Conservation (phyloP, 176 grass and related monocot species). For the Oryza longistaminata region DNA sequence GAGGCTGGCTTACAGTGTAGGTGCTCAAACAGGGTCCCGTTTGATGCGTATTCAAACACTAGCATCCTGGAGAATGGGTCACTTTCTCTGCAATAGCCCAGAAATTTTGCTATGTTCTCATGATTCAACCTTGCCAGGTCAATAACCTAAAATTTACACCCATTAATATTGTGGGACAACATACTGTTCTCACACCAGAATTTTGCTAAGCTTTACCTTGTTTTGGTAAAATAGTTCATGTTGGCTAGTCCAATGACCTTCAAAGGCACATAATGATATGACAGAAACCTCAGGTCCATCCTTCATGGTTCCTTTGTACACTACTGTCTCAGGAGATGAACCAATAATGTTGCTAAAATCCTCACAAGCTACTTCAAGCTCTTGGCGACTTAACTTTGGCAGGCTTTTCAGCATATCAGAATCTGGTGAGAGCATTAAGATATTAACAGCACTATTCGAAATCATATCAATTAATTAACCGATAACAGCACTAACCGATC, state of each 20-base stretch:
- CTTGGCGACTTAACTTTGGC: slow-evolving; percentile 65
- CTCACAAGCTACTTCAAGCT: slow-evolving; percentile 95
- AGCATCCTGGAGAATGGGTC: slow-evolving; percentile 88
- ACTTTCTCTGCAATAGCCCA: slow-evolving; percentile 92
- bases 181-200: background rate
- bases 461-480: background rate
- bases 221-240: slow-evolving; percentile 87
- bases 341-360: slow-evolving; percentile 99
- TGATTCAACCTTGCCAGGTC: slow-evolving; percentile 85
- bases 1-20: slow-evolving; percentile 66
- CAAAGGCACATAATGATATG: slow-evolving; percentile 69
- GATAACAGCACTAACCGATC: slow-evolving; percentile 45
- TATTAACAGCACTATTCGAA: slow-evolving; percentile 6
- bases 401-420: slow-evolving; percentile 82
- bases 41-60: slow-evolving; percentile 93
- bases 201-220: slow-evolving; percentile 54
- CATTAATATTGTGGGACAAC: background rate
- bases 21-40: slow-evolving; percentile 90
- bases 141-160: slow-evolving; percentile 55
- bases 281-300: slow-evolving; percentile 85
- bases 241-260: slow-evolving; percentile 82
- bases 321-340: slow-evolving; percentile 65
- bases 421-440: slow-evolving; percentile 49
- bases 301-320: slow-evolving; percentile 96
- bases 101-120: slow-evolving; percentile 78